These are phyloP conservation scores for Colletotrichum kahawae DNA, from an alignment of 2,329 filamentous ascomycete species.

Conservation along the genomic window DNA sequence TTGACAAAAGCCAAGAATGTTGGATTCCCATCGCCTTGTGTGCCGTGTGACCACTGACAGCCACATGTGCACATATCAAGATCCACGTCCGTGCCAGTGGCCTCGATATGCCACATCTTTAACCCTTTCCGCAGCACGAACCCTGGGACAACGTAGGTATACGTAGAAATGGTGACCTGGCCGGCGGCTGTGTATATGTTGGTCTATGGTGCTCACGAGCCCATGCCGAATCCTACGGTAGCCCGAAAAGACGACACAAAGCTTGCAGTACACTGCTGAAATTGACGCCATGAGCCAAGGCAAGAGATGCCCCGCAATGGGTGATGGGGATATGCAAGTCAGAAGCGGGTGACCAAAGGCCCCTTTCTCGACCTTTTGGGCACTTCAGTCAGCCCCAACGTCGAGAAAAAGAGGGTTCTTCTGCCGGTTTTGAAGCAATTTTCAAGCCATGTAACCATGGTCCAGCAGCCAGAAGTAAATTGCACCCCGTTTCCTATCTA, in stretches of 20 bases:
- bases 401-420: neutral
- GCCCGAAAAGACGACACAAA: neutral
- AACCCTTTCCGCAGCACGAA: neutral
- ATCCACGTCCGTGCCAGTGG: neutral
- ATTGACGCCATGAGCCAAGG: neutral
- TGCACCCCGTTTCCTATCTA: neutral
- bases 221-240: neutral
- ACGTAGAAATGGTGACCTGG: neutral
- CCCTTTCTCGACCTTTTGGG: neutral
- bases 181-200: neutral
- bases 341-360: neutral
- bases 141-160: neutral
- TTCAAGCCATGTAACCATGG: neutral
- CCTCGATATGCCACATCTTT: neutral
- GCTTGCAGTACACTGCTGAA: neutral
- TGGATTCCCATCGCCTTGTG: neutral
- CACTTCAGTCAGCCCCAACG: neutral
- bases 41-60: neutral
- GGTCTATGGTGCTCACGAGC: neutral
- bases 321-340: neutral
- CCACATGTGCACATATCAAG: neutral
- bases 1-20: neutral
- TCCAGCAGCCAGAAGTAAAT: neutral
- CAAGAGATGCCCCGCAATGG: neutral
- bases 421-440: neutral